Evolutionary conservation across 1,284 basidiomycete genomes (phyloP).

Genomic region (Cryptococcus sp.): DNA sequence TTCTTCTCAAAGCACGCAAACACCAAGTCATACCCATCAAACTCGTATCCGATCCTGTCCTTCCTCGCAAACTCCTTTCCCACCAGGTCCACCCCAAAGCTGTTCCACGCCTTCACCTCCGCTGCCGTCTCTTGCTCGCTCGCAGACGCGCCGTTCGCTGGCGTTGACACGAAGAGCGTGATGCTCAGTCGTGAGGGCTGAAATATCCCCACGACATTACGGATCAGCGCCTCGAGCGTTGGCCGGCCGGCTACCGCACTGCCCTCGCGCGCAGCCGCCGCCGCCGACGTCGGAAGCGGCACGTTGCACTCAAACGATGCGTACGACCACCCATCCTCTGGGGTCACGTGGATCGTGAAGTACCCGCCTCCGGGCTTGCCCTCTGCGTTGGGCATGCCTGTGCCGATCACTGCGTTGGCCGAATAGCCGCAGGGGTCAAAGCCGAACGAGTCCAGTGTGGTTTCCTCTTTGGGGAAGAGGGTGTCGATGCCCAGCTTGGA

Average conservation of each 20-base stretch:
- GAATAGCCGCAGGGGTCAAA: constrained; percentile 97
- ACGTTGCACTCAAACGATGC: constrained; percentile 99
- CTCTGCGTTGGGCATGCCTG: constrained; percentile 45
- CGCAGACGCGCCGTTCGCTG: constrained; percentile 51
- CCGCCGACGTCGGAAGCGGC: constrained; percentile 56
- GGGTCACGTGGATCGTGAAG: constrained; percentile 98
- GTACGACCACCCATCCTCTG: constrained; percentile 95
- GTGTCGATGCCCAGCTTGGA: constrained; percentile 73
- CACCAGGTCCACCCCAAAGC: constrained; percentile 39
- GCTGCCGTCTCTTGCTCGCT: constrained; percentile 22
- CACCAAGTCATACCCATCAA: constrained; percentile 90
- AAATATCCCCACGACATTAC: constrained; percentile 88
- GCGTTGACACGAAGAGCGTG: constrained; percentile 84
- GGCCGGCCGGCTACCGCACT: constrained; percentile 40
- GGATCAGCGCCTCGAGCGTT: constrained; percentile 74
- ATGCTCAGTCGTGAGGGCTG: constrained; percentile 81
- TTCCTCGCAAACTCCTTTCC: constrained; percentile 59
- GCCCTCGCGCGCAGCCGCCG: constrained; percentile 1
- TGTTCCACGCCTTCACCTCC: constrained; percentile 35
- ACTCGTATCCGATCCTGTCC: constrained; percentile 98
- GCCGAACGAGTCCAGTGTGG: constrained; percentile 85
- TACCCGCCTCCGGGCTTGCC: constrained; percentile 68
- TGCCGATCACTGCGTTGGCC: constrained; percentile 80
- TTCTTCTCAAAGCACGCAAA: constrained; percentile 78
- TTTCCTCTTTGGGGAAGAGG: constrained; percentile 74